These are phyloP conservation scores for Puccinia triticina DNA, from an alignment of 1,284 basidiomycete species.

Conservation along the genomic window DNA sequence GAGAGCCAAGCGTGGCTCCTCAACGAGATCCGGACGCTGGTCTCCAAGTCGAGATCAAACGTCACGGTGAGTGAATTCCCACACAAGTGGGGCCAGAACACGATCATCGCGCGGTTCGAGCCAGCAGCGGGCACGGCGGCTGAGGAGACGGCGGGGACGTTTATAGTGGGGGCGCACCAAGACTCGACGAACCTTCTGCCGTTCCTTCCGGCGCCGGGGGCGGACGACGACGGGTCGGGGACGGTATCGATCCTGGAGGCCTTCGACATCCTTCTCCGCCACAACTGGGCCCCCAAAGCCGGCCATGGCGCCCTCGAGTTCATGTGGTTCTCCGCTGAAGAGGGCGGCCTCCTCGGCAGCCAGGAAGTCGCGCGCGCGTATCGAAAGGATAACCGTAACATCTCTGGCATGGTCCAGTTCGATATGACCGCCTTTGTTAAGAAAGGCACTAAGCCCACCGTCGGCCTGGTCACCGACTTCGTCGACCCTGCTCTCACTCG, in stretches of 20 bases:
- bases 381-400: conserved; percentile 68
- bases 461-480: conserved; percentile 88
- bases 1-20: conserved; percentile 79
- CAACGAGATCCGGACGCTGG: conserved; percentile 71
- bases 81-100: conserved; percentile 90
- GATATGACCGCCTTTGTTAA: conserved; percentile 79
- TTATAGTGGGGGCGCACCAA: conserved; percentile 62
- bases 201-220: conserved; percentile 77
- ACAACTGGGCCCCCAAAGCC: conserved; percentile 74
- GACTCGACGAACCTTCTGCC: conserved; percentile 64
- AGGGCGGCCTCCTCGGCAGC: conserved; percentile 88
- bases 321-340: conserved; percentile 94
- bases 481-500: conserved; percentile 73
- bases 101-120: conserved; percentile 71
- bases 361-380: conserved; percentile 86
- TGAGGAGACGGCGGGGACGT: conserved; percentile 54
- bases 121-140: conserved; percentile 52
- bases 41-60: conserved; percentile 60
- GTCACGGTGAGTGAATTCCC: conserved; percentile 78
- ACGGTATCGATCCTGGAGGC: conserved; percentile 88
- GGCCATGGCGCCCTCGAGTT: conserved; percentile 77
- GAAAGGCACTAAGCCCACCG: conserved; percentile 78
- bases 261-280: conserved; percentile 73
- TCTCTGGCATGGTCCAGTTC: conserved; percentile 77
- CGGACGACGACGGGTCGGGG: conserved; percentile 86